Evolutionary conservation across 164 flowering plant genomes (phyloP), one percentile per base, ranked within the genome.

Genomic region (Platanus orientalis): DNA sequence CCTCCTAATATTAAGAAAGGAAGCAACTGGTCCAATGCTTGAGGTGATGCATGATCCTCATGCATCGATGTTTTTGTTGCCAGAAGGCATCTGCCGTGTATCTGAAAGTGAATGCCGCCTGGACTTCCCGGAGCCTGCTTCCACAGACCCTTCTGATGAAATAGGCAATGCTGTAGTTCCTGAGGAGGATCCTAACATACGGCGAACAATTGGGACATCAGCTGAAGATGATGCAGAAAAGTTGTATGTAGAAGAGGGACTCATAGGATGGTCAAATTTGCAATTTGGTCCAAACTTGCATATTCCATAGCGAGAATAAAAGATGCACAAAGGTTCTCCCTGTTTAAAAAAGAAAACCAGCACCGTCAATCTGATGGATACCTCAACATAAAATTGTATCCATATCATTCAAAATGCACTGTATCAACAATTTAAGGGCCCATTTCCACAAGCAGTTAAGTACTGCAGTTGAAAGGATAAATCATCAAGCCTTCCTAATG

Each of bases 241-340:
- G 68, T 77, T 84, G 73, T 78, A 84, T n/a, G 89, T 40, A 59
- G n/a, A n/a, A n/a, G 85, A 80, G 54, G 78, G 73, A 71, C 83
- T 84, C 95, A 86, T 83, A 30, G 98, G 98, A 68, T 90, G 98
- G 73, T 94, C 92, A 82, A 94, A 94, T 74, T 94, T 94, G 92
- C 98, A 94, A 73, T 88, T 90, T 60, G 97, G 93, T 45, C 98
- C 98, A 79, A 90, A 90, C 71, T 94, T 94, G 83, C 98, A 94
- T 54, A 94, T 83, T 12, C 98, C 98, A 79, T 94, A 89, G 64
- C 91, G 89, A 53, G 96, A 89, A 73, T 94, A 94, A 68, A 90
- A 94, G 42, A 83, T 80, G 80, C 98, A 94, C 64, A 84, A 64
- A 52, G 92, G 98, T 66, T 89, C 97, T 54, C 97, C 98, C 98